phyloP scores from a whole-genome alignment of 2,329 filamentous ascomycete genomes.

The Penicillium sp. region DNA sequence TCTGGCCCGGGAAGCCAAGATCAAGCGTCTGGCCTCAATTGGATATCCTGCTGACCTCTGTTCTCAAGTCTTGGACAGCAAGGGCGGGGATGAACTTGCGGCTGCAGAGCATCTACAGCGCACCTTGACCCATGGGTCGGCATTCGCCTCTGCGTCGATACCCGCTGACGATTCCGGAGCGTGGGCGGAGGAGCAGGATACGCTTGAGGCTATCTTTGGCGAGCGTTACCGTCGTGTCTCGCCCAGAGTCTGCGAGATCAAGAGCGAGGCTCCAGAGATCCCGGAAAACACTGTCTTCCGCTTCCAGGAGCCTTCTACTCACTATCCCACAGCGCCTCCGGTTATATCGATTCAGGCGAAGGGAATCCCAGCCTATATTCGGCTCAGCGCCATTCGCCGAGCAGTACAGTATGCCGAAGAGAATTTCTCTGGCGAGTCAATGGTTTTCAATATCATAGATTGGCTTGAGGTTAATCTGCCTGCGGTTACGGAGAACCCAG shows the following conservation, averaged over 20 bases:
- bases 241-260: slow-evolving; percentile 63
- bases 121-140: slow-evolving; percentile 53
- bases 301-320: slow-evolving; percentile 61
- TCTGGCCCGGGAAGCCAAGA: slow-evolving; percentile 70
- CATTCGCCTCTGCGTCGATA: slow-evolving; percentile 10
- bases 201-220: slow-evolving; percentile 79
- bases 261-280: slow-evolving; percentile 50
- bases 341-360: slow-evolving; percentile 65
- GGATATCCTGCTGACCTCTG: slow-evolving; percentile 86
- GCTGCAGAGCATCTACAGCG: slow-evolving; percentile 76
- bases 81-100: slow-evolving; percentile 64
- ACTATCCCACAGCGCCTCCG: slow-evolving; percentile 65
- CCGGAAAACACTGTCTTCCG: slow-evolving; percentile 52
- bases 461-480: slow-evolving; percentile 86
- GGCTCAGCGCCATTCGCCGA: slow-evolving; percentile 77
- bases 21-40: slow-evolving; percentile 73
- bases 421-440: slow-evolving; percentile 73
- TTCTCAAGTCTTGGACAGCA: slow-evolving; percentile 66
- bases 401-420: slow-evolving; percentile 65
- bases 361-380: slow-evolving; percentile 82
- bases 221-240: slow-evolving; percentile 62
- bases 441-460: slow-evolving; percentile 84
- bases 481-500: slow-evolving; percentile 76
- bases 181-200: slow-evolving; percentile 82
- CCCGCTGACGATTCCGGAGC: slow-evolving; percentile 45